These are phyloP conservation scores for Globomyces pollinis-pini DNA, from an alignment of 192 early-diverging fungal genomes.

Conservation along the genomic window DNA sequence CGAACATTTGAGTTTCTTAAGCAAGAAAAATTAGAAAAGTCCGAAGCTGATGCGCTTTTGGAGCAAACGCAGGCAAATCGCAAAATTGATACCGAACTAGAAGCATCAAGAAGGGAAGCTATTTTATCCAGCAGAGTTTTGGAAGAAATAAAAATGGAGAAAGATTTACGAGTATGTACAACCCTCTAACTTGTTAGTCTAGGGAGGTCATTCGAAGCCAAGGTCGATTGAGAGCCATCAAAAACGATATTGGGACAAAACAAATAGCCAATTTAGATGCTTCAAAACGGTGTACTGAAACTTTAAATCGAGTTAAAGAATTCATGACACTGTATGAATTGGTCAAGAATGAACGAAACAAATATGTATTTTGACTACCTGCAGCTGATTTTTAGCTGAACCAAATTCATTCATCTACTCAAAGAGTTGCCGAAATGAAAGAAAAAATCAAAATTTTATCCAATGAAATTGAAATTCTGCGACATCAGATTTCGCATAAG, in stretches of 20 bases:
- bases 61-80: constrained; percentile 34
- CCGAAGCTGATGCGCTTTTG: constrained; percentile 29
- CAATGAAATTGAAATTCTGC: constrained; percentile 58
- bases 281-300: constrained; percentile 42
- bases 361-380: constrained; percentile 33
- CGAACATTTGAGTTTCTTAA: constrained; percentile 43
- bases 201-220: constrained; percentile 49
- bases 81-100: constrained; percentile 44
- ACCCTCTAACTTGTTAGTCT: constrained; percentile 19
- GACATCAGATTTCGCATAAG: constrained; percentile 49
- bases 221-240: constrained; percentile 29
- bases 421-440: constrained; percentile 57
- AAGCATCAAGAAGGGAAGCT: constrained; percentile 19
- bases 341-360: constrained; percentile 60
- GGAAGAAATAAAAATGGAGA: constrained; percentile 37
- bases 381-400: constrained; percentile 28
- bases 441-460: constrained; percentile 56
- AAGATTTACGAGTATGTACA: constrained; percentile 40
- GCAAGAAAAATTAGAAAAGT: constrained; percentile 40
- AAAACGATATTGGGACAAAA: constrained; percentile 40
- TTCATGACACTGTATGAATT: constrained; percentile 50
- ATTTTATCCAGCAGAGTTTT: constrained; percentile 17
- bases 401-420: constrained; percentile 49
- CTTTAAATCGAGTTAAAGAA: constrained; percentile 37
- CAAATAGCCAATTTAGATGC: constrained; percentile 48